Base-by-base conservation (phyloP, 768 basidiomycete species). In the Psilocybe cyanescens region DNA sequence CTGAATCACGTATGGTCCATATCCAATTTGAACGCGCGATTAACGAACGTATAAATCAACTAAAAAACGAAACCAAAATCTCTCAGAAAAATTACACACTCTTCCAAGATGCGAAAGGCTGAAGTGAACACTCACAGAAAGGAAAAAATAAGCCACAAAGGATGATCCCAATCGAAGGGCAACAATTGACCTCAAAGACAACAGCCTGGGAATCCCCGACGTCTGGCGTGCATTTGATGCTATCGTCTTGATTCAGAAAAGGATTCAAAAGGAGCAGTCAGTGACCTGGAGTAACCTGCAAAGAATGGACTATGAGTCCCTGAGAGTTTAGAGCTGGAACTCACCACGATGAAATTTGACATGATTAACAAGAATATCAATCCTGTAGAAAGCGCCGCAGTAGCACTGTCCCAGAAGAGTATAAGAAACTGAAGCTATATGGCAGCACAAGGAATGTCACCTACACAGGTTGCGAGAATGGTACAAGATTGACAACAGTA, bases 391-490 rank as follows among this genome's bases (percentile, higher is more conserved):
- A 52, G 14, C 0, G 50, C 33, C 8, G 50, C 50, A 31, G 50
- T 52, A 19, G 12, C 45, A 14, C 29, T 7, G 47, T 4, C 24
- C 24, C 24, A 24, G 4, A n/a, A 8, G 16, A 17, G 6, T 45
- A 39, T 12, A 61, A 33, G 12, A 17, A 57, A 39, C 8, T 9
- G 48, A 57, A 37, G 3, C 5, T 1, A 35, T 35, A 35, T 35
- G 7, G 8, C 24, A 24, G 24, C 24, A 24, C 24, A 51, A 50
- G 5, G 35, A 17, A 82, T 91, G 63, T 7, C 3, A 72, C 86
- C 14, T 79, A 88, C 86, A 84, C 84, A 35, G 87, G 83, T n/a
- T 83, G 71, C 64, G 88, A 79, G 62, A 89, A 90, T 0, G 89
- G 87, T 30, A 81, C 71, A 2, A 86, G 68, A 59, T 90, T 88